Evolutionary conservation across 768 basidiomycete genomes (phyloP).

Genomic region (Russula brevipes): DNA sequence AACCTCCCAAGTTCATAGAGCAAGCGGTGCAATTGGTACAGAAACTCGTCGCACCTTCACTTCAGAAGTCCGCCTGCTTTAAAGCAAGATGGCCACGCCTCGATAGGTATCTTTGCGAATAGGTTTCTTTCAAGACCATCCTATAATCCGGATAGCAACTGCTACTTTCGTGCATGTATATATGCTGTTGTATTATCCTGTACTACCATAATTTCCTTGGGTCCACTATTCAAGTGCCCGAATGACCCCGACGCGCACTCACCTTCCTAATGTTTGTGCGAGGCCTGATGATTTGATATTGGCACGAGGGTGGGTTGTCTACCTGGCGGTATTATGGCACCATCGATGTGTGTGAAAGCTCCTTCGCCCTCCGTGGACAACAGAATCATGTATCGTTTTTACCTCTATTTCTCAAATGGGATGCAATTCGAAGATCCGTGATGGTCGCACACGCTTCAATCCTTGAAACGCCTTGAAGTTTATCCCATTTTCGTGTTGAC

Average conservation of each 20-base stretch:
- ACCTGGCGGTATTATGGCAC: background rate
- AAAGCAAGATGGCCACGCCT: background rate
- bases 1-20: constrained; percentile 5
- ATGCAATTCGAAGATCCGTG: background rate
- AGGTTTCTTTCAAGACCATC: background rate
- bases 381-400: background rate
- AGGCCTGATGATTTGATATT: background rate
- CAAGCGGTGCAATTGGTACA: constrained; percentile 14
- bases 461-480: background rate
- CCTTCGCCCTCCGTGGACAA: background rate
- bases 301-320: no score
- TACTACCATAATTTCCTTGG: background rate
- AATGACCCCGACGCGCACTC: background rate
- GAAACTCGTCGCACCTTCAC: background rate
- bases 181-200: background rate
- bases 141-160: background rate
- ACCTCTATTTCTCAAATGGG: background rate
- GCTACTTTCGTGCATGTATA: background rate
- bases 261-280: background rate
- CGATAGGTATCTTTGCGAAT: background rate
- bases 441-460: background rate
- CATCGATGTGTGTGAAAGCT: background rate
- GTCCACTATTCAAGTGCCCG: background rate
- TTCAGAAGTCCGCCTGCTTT: background rate
- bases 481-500: background rate